A percentile compares a stretch with the other conserved stretches of the same genome.
Evolutionary conservation across 129 eudicot genomes (phyloP).

Genomic region (Pseudognaphalium luteoalbum): DNA sequence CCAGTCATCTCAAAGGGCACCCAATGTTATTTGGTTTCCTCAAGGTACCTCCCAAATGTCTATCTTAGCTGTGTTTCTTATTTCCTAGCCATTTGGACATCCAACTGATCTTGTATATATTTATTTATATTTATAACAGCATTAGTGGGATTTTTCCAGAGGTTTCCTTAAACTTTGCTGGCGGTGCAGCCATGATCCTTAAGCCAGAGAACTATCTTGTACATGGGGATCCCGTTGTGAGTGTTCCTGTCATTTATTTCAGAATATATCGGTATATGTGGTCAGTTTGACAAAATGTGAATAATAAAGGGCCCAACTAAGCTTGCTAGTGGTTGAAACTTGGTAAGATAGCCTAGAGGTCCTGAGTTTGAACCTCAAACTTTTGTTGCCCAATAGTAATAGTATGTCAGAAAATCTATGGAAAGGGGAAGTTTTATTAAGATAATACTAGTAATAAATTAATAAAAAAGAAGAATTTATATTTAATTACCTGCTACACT

Average conservation of each 20-base stretch:
- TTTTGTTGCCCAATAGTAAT: not conserved
- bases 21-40: conserved; percentile 67
- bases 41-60: conserved; percentile 45
- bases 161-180: conserved; percentile 88
- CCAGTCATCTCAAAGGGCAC: conserved; percentile 54
- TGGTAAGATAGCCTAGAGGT: not conserved
- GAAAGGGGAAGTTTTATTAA: no score
- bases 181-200: conserved; percentile 75
- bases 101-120: not conserved
- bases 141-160: conserved; percentile 64
- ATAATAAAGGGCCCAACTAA: not conserved
- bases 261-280: not conserved
- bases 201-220: conserved; percentile 83
- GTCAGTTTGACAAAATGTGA: not conserved
- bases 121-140: conserved; percentile 41
- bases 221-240: conserved; percentile 68
- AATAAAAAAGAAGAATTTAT: no score
- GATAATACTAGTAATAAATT: no score
- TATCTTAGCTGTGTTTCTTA: not conserved
- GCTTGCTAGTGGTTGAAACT: not conserved
- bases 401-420: no score
- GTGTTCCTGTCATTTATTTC: conserved; percentile 29
- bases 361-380: not conserved
- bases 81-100: conserved; percentile 15
- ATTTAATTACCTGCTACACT: not conserved